Base-by-base conservation (phyloP, 2,329 filamentous ascomycete species). In the Claviceps sp. region DNA sequence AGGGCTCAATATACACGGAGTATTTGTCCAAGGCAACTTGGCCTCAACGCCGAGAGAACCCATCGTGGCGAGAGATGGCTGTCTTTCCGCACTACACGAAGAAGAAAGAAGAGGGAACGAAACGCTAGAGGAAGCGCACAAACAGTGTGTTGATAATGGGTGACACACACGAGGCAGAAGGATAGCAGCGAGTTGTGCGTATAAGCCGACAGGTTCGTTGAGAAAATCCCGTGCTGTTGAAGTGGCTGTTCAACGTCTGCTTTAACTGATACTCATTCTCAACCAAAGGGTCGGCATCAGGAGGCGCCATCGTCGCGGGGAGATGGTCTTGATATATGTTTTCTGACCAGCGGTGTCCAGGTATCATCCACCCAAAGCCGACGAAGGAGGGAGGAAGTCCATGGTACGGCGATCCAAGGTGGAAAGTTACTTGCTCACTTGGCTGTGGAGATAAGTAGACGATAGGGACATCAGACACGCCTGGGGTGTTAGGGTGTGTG, bases 1-100 rank as follows among this genome's bases (percentile, higher is more conserved):
- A 49, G 75, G 72, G 3, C 82, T 88, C 61, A 81, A 77, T 54
- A 87, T 74, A 55, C 87, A 74, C 26, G 87, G 86, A 18, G 87
- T 90, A 63, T 83, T 72, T 54, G 81, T 77, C 84, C 84, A 89
- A 52, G 85, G 82, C 49, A 70, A 64, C 55, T 66, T 70, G 18
- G 65, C 61, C 24, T 70, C 67, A 24, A 63, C 56, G 9, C 59
- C 58, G 44, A 69, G 62, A 22, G 71, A 73, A 47, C 68, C 70
- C 72, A 74, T 74, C 52, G 42, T 61, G 53, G 37, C 47, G 30
- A 34, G 22, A 13, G 18, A 24, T 16, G 1, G 9, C 4, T 40
- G 37, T 14, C 13, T 7, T 18, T 20, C 26, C 26, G 26, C 2
- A 18, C 6, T 14, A 4, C 2, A 14, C 3, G 46, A 18, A 38